Base-by-base conservation (phyloP, 2,329 filamentous ascomycete species). In the Penicillium frequentans region DNA sequence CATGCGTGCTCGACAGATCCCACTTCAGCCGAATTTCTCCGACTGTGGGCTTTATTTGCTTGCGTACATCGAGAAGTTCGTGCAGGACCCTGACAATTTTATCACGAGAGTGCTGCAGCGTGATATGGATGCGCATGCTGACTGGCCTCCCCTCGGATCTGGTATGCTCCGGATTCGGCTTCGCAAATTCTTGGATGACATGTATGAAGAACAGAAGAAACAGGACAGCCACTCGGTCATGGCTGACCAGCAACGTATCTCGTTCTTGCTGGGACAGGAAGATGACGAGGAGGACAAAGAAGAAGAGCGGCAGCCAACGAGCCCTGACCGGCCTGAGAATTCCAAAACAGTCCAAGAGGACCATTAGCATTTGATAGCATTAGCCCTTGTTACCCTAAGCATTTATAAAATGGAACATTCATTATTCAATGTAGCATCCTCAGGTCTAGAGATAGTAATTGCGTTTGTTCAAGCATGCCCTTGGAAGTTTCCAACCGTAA, bases 1-100 rank as follows among this genome's bases (percentile, higher is more conserved):
- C 4, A 86, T 90, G 79, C 91, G 86, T 39, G 90, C 90, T 5
- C 89, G 84, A 58, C 81, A 83, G 8, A 88, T 97, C 14, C 93
- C 95, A 0, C 77, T 84, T 59, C 95, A 99, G 72, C 77, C 85
- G 49, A 98, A 99, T 69, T 90, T 83, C 64, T 93, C 85, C 59
- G 95, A 99, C 70, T 99, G 95, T 68, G 95, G 95, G 9, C 78
- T 97, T 0, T 99, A 90, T 65, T 78, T 98, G 3, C 78, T 97
- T 4, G 89, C 88, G 2, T 99, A 98, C 68, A 81, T 96, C 52
- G 84, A 91, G 62, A 86, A 90, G 61, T 96, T 99, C 61, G 82
- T 96, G 16, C 81, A 85, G 52, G 77, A 91, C 57, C 93, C 93
- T 0, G 85, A 90, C 60, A 73, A 70, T 0, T 95, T 96, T 63